Evolutionary conservation across 805 yeast genomes (phyloP).

Genomic region (Kodamaea kakaduensis): DNA sequence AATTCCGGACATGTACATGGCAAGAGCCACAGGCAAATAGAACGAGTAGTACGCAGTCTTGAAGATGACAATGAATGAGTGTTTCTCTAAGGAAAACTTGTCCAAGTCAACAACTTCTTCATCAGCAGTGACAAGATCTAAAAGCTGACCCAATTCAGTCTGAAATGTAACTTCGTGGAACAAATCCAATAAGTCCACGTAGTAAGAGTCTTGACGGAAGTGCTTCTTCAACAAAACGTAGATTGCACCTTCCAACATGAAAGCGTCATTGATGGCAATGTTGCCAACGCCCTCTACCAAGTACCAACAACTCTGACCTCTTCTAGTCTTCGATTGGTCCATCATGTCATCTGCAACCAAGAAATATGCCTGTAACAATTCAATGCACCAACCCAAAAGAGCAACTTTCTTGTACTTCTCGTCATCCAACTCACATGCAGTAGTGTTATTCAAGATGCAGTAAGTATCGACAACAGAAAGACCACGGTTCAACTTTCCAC

Average conservation of each 20-base stretch:
- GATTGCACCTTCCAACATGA: conserved; percentile 93
- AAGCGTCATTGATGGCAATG: conserved; percentile 95
- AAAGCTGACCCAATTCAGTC: conserved; percentile 94
- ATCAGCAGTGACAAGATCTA: conserved; percentile 95
- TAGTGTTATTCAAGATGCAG: conserved; percentile 66
- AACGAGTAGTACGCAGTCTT: conserved; percentile 97
- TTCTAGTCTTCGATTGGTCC: conserved; percentile 94
- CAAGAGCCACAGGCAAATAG: conserved; percentile 95
- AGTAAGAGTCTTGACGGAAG: conserved; percentile 77
- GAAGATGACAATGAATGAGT: conserved; percentile 91
- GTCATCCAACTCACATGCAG: conserved; percentile 50
- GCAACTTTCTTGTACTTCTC: conserved; percentile 83
- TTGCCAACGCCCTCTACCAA: conserved; percentile 73
- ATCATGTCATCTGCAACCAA: conserved; percentile 97
- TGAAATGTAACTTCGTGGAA: conserved; percentile 97
- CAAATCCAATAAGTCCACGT: conserved; percentile 84
- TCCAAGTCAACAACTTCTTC: conserved; percentile 87
- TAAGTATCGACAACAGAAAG: conserved; percentile 92
- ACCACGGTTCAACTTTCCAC: conserved; percentile 96
- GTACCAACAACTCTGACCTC: conserved; percentile 99
- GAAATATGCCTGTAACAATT: conserved; percentile 92
- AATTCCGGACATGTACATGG: conserved; percentile 89
- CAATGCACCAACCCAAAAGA: conserved; percentile 91
- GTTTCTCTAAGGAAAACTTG: conserved; percentile 84
- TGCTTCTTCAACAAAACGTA: conserved; percentile 85